Evolutionary conservation across 495 filamentous ascomycete genomes (phyloP), one percentile per base, ranked within the genome.

Genomic region (Eremomyces bilateralis): DNA sequence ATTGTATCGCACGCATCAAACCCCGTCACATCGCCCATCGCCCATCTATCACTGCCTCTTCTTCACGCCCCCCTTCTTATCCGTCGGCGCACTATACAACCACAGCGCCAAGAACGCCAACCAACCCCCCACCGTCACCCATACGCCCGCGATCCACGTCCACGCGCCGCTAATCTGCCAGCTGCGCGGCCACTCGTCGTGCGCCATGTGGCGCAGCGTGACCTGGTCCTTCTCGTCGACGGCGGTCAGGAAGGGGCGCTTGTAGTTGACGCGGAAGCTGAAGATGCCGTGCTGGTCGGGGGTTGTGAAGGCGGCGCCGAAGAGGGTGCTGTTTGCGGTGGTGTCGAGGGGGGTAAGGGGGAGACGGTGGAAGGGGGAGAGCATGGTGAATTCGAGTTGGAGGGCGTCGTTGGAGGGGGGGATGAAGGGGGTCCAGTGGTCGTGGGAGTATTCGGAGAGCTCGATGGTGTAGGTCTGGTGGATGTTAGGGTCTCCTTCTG

Each of bases 241-340:
- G 50, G 71, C 75, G 50, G 71, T 84, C 42, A 88, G 50, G 63
- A 93, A 90, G 1, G 90, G 83, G 2, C 88, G 74, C 61, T 84
- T 85, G 64, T 94, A 93, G 64, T 92, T 85, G 48, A 93, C 66
- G 51, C 69, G 69, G 70, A 95, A 93, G 49, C 85, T 82, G 65
- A 94, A 95, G 53, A 95, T 92, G 46, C 85, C 85, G 63, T 95
- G 85, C 56, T 94, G 85, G 49, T 95, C 90, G 4, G 88, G 88
- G 8, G 81, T 61, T 39, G 62, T 73, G 61, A 95, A 93, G 15
- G 65, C 62, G 4, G 70, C 60, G 43, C 68, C 67, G 63, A 72
- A 97, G 21, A 76, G 63, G 21, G 80, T 75, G 45, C 69, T 70
- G 46, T 76, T 77, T 21, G 61, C 45, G 0, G 75, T 78, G 10